These are phyloP conservation scores for Cicer judaicum DNA, from an alignment of 306 rosid genomes.

Conservation along the genomic window DNA sequence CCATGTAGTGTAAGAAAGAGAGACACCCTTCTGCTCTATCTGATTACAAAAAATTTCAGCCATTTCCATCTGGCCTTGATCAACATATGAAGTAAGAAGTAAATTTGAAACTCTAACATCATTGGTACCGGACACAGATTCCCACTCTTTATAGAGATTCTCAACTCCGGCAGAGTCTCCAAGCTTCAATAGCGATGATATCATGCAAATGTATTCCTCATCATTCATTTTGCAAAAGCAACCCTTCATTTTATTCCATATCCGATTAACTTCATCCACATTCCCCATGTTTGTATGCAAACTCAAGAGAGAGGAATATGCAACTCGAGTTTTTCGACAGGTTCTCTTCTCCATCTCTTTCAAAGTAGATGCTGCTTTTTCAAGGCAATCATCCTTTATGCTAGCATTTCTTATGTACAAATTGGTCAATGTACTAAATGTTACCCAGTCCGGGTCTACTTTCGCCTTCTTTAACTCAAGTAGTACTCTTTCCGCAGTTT, in stretches of 20 bases:
- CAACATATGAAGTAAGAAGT: constrained; percentile 77
- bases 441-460: constrained; percentile 80
- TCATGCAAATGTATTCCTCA: constrained; percentile 79
- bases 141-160: constrained; percentile 81
- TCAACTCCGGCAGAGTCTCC: constrained; percentile 74
- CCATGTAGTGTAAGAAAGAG: constrained; percentile 78
- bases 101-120: constrained; percentile 75
- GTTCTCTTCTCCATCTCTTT: constrained; percentile 82
- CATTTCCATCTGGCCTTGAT: constrained; percentile 66
- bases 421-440: constrained; percentile 73
- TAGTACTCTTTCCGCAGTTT: constrained; percentile 73
- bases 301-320: constrained; percentile 82
- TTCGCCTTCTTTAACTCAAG: constrained; percentile 73
- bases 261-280: constrained; percentile 65
- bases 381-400: constrained; percentile 54
- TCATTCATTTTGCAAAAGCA: constrained; percentile 77
- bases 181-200: constrained; percentile 81
- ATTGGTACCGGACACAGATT: constrained; percentile 65
- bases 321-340: constrained; percentile 54
- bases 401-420: constrained; percentile 63
- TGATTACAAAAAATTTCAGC: constrained; percentile 64
- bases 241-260: constrained; percentile 75
- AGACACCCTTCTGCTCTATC: constrained; percentile 58
- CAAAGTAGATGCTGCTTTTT: constrained; percentile 75
- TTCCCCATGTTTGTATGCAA: constrained; percentile 81